phyloP scores from a whole-genome alignment of 1,284 basidiomycete species.

The Abortiporus biennis region DNA sequence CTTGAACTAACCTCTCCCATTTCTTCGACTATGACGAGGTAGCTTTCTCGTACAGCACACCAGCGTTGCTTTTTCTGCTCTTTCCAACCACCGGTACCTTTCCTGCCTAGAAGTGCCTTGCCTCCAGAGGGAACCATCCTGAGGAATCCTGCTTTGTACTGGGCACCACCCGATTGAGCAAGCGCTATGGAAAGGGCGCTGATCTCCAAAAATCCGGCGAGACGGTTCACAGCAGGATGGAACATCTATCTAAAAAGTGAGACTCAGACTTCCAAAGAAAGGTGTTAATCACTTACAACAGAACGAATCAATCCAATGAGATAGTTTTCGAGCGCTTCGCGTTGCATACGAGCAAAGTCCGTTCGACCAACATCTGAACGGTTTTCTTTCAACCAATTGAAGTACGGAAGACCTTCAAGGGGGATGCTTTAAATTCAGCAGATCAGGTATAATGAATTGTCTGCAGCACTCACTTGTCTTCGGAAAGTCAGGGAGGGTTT shows the following conservation, averaged over 20 bases:
- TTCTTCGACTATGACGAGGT: conserved; percentile 83
- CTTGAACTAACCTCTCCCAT: conserved; percentile 67
- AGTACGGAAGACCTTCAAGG: conserved; percentile 78
- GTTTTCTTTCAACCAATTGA: conserved; percentile 71
- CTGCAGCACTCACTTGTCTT: conserved; percentile 57
- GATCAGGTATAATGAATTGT: neutral
- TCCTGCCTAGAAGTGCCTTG: conserved; percentile 56
- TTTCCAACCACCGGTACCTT: conserved; percentile 53
- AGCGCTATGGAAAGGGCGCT: conserved; percentile 84
- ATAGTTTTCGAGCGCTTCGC: conserved; percentile 85
- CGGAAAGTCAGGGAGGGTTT: conserved; percentile 90
- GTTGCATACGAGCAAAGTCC: conserved; percentile 77
- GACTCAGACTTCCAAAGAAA: conserved; percentile 6
- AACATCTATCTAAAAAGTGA: conserved; percentile 71
- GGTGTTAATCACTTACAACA: conserved; percentile 54
- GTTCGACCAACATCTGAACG: conserved; percentile 49
- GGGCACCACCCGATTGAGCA: conserved; percentile 77
- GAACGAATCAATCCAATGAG: conserved; percentile 84
- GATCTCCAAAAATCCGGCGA: conserved; percentile 94
- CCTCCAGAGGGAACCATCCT: conserved; percentile 45
- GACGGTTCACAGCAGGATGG: conserved; percentile 87
- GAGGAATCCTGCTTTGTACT: conserved; percentile 89
- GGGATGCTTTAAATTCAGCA: too few relatives aligned
- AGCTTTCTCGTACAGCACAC: conserved; percentile 94
- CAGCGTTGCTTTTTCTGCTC: conserved; percentile 75